Evolutionary conservation across 108 stramenopile species (phyloP).

Genomic region (Fistulifera solaris): DNA sequence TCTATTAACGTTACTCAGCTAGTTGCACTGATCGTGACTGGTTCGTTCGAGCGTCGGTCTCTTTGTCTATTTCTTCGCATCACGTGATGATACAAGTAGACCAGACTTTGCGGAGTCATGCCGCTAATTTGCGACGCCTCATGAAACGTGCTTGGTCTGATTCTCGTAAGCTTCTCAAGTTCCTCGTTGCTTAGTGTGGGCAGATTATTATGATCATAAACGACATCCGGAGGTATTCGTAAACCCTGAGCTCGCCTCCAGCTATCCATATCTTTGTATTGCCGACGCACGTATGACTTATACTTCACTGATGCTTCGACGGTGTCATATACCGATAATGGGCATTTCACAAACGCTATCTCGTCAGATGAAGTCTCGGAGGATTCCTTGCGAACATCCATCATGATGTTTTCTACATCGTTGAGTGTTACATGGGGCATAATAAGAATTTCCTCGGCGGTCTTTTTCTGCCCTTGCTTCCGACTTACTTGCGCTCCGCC

Average conservation of each 20-base stretch:
- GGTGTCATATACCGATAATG: slow-evolving; percentile 75
- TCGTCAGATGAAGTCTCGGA: background rate
- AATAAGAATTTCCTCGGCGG: slow-evolving; percentile 76
- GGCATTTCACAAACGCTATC: slow-evolving; percentile 21
- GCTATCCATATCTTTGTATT: slow-evolving; percentile 90
- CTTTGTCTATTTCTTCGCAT: slow-evolving; percentile 54
- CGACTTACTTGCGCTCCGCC: slow-evolving; percentile 55
- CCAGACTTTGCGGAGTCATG: slow-evolving; percentile 87
- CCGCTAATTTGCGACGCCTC: slow-evolving; percentile 92
- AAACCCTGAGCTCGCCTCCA: slow-evolving; percentile 84
- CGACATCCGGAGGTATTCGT: slow-evolving; percentile 81
- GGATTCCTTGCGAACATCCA: background rate
- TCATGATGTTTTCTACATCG: slow-evolving; percentile 76
- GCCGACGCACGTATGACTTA: slow-evolving; percentile 69
- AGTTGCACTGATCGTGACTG: no score
- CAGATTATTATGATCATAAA: slow-evolving; percentile 63
- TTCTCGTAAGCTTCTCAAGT: slow-evolving; percentile 61
- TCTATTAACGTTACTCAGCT: no score
- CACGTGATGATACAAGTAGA: slow-evolving; percentile 89
- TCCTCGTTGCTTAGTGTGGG: slow-evolving; percentile 91
- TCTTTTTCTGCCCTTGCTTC: slow-evolving; percentile 68
- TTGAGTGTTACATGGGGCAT: slow-evolving; percentile 82
- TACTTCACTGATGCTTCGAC: slow-evolving; percentile 93
- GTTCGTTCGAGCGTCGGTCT: slow-evolving; percentile 11
- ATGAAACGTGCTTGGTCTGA: slow-evolving; percentile 81